A percentile compares a stretch with the other conserved stretches of the same genome.
Evolutionary conservation across 306 rosid genomes (phyloP).

Genomic region (Vigna reflexopilosa): DNA sequence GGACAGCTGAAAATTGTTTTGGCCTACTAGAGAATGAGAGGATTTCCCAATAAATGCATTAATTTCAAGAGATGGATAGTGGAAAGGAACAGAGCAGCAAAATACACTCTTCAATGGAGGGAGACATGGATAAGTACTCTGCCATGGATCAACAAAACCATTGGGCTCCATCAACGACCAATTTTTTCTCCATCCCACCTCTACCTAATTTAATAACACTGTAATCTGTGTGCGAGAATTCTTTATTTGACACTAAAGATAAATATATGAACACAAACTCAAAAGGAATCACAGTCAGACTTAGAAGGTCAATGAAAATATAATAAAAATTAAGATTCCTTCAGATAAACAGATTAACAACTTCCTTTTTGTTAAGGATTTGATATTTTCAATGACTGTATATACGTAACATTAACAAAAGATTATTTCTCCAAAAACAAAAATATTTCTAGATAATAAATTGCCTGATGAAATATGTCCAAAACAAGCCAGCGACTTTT

Average conservation of each 20-base stretch:
- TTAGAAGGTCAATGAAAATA: slow-evolving; percentile 6
- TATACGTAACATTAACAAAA: not conserved
- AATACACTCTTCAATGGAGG: not conserved
- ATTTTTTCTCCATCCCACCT: not conserved
- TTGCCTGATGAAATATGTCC: not conserved
- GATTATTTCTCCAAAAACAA: not conserved
- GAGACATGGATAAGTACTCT: not conserved
- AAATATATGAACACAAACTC: not conserved
- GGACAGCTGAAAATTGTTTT: not conserved
- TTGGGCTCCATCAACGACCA: not conserved
- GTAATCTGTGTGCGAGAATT: not conserved
- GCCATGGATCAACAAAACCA: not conserved
- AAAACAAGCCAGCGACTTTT: not conserved
- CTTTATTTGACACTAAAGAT: slow-evolving; percentile 16
- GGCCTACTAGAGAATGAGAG: not conserved
- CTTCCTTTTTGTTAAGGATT: not conserved
- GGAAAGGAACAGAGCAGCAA: not conserved
- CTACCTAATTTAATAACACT: slow-evolving; percentile 1
- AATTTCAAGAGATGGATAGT: not conserved
- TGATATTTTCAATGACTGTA: not conserved
- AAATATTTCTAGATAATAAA: slow-evolving; percentile 19
- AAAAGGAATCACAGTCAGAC: slow-evolving; percentile 1
- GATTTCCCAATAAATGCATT: slow-evolving; percentile 1
- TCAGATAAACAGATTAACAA: slow-evolving; percentile 5
- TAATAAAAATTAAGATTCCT: not conserved